Conservation (phyloP, 441 rosid species). For the Capsella rubella region DNA sequence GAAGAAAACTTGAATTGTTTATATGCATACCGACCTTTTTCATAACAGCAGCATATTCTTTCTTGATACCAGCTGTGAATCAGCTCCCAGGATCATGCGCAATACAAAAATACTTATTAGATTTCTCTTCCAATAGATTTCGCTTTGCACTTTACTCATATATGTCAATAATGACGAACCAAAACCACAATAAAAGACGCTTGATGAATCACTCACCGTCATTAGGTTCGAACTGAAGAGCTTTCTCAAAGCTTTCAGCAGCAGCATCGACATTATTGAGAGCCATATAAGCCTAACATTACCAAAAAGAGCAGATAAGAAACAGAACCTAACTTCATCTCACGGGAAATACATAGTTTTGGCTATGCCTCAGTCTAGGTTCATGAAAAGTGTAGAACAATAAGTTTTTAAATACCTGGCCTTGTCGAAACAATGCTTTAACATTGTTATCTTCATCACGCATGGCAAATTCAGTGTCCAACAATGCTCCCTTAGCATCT, state of each 20-base stretch:
- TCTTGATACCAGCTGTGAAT: conserved; percentile 76
- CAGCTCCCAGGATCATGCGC: conserved; percentile 5
- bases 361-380: not conserved
- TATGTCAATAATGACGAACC: conserved; percentile 2
- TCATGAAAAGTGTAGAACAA: conserved; percentile 21
- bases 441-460: conserved; percentile 87
- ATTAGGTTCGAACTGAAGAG: conserved; percentile 86
- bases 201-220: conserved; percentile 61
- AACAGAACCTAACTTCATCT: conserved; percentile 6
- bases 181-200: conserved; percentile 7
- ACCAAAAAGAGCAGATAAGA: conserved; percentile 1
- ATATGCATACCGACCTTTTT: conserved; percentile 66
- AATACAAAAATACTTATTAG: not conserved
- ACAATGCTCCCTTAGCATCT: conserved; percentile 86
- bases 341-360: not conserved
- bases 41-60: conserved; percentile 79
- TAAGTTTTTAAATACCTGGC: conserved; percentile 64
- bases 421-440: conserved; percentile 95
- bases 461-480: conserved; percentile 88
- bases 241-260: conserved; percentile 90
- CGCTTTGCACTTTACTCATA: not conserved
- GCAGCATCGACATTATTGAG: conserved; percentile 92
- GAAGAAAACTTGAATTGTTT: not conserved
- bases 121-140: not conserved
- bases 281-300: conserved; percentile 79